Base-by-base conservation (phyloP, 129 eudicot genomes). In the Lactuca sativa region DNA sequence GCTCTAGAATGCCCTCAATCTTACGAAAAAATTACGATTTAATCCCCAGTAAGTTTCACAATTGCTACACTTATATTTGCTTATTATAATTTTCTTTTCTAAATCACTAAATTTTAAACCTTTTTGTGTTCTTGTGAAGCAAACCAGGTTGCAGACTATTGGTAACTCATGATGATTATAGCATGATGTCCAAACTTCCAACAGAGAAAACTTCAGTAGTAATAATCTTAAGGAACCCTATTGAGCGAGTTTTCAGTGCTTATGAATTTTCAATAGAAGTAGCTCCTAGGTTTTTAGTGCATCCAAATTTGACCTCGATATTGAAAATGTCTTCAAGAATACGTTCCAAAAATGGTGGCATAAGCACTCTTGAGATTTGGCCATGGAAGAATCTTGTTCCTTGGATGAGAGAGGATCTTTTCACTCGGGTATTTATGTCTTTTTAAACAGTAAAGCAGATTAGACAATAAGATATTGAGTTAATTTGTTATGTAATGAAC, bases 351-450 rank as follows among this genome's bases (percentile, higher is more conserved):
- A 80, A 9, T 36, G 72, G 70, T 47, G 96, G 84, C 11, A 72
- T 83, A 59, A 90, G 97, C 81, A 90, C 99, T 1, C 81, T 95
- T 57, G 96, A 90, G 73, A 90, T 95, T 47, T 95, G 99, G 99
- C 99, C 97, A 4, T 95, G 99, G 99, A 95, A 90, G 83, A 85
- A 90, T 84, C 72, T 95, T 83, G 99, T 95, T 62, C 99, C 97
- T 56, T 95, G 99, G 99, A 95, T 95, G 97, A 85, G 90, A 78
- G 97, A 87, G 83, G 99, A 95, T 79, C 75, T 95, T 25, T 95
- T 95, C 76, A 70, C 87, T 63, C 91, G 97, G 87, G 99, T 95
- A 95, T 51, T 82, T 49, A 95, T 51, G 83, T 49, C 72, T 66
- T 25, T 14, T 56, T 47, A 47, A 3, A 47, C 0, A 11, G 3